These are phyloP conservation scores for Saprolegnia parasitica DNA, from an alignment of 352 stramenopile species.

Conservation along the genomic window DNA sequence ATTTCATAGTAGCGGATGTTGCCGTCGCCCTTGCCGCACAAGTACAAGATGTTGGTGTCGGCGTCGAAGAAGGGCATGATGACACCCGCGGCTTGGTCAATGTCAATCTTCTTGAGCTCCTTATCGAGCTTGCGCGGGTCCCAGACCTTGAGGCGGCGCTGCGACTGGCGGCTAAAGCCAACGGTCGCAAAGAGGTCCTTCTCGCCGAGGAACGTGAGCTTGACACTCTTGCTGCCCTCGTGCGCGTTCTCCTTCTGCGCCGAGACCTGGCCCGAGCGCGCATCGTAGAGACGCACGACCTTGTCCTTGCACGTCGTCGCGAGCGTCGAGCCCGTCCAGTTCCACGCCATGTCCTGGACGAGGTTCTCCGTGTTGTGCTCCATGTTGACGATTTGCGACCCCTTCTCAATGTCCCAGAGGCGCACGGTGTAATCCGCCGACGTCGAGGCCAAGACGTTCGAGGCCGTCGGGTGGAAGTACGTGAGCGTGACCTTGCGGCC, in stretches of 20 bases:
- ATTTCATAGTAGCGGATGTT: slow-evolving; percentile 99
- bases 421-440: slow-evolving; percentile 95
- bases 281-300: slow-evolving; percentile 95
- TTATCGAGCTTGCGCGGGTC: slow-evolving; percentile 87
- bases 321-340: slow-evolving; percentile 93
- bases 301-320: slow-evolving; percentile 99
- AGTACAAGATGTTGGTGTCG: slow-evolving; percentile 97
- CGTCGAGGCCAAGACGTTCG: slow-evolving; percentile 95
- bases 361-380: slow-evolving; percentile 81
- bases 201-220: slow-evolving; percentile 94
- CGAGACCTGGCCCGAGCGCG: slow-evolving; percentile 76
- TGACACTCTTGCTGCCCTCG: slow-evolving; percentile 97
- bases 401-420: slow-evolving; percentile 98
- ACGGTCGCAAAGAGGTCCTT: slow-evolving; percentile 96
- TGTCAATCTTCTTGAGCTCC: slow-evolving; percentile 92
- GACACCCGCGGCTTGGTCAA: slow-evolving; percentile 97
- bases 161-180: slow-evolving; percentile 95
- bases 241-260: slow-evolving; percentile 89
- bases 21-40: slow-evolving; percentile 97
- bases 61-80: slow-evolving; percentile 99
- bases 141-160: slow-evolving; percentile 91
- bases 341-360: slow-evolving; percentile 98
- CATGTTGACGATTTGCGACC: slow-evolving; percentile 87
- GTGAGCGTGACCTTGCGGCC: slow-evolving; percentile 95
- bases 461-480: slow-evolving; percentile 96